These are phyloP conservation scores for Tolypocladium nubicola DNA, from an alignment of 2,329 filamentous ascomycete species.

Conservation along the genomic window DNA sequence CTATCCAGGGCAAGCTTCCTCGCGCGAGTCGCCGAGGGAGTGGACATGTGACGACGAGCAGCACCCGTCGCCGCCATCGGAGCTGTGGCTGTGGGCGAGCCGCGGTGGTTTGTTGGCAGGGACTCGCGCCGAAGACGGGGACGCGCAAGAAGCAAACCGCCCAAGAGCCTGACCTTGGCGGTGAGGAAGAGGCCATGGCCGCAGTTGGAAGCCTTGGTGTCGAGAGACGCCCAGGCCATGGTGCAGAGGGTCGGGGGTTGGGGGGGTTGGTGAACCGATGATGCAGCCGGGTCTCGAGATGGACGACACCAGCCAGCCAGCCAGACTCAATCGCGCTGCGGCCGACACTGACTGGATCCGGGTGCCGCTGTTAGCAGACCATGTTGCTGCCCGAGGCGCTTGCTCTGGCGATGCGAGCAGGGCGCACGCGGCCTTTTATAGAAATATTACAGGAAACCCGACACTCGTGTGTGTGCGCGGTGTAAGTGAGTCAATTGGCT, in stretches of 20 bases:
- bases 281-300: background rate
- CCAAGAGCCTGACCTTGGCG: conserved; percentile 1
- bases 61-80: conserved; percentile 6
- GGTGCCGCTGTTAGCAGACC: background rate
- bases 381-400: background rate
- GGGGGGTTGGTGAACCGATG: background rate
- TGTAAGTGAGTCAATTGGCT: conserved; percentile 4
- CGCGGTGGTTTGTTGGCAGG: background rate
- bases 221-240: conserved; percentile 30
- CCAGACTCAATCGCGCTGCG: background rate
- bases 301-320: background rate
- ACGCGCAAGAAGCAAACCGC: background rate
- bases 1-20: conserved; percentile 22
- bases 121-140: background rate
- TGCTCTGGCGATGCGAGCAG: background rate
- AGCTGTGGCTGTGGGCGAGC: conserved; percentile 2
- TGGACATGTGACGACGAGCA: conserved; percentile 16
- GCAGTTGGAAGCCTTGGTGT: conserved; percentile 25
- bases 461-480: background rate
- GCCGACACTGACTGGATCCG: background rate
- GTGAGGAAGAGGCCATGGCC: conserved; percentile 8
- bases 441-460: background rate
- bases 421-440: background rate
- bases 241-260: conserved; percentile 7
- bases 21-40: conserved; percentile 15